Conservation (phyloP, 768 basidiomycete genomes). For the Termitomyces sp. region DNA sequence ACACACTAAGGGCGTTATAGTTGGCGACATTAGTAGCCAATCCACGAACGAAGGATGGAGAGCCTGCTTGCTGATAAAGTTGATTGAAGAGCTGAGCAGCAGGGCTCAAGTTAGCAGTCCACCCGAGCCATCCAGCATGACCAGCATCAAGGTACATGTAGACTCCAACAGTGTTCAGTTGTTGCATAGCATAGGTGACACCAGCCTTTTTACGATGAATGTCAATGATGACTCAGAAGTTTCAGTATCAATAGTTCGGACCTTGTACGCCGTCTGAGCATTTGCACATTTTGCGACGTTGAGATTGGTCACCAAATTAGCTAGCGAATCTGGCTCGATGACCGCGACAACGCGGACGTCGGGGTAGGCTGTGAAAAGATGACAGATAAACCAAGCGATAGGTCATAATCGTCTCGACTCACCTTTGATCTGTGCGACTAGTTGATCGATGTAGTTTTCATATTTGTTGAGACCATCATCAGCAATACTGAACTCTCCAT, state of each 20-base stretch:
- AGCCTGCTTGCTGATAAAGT: conserved; percentile 48
- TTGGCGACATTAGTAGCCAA: conserved; percentile 58
- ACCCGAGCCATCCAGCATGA: conserved; percentile 66
- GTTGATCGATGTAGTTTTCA: conserved; percentile 57
- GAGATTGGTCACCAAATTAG: conserved; percentile 68
- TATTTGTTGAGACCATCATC: conserved; percentile 55
- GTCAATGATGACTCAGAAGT: not conserved
- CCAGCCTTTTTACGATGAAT: conserved; percentile 28
- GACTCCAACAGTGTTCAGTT: conserved; percentile 52
- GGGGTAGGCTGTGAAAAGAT: conserved; percentile 40
- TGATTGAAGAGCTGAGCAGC: conserved; percentile 53
- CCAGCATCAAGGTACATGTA: conserved; percentile 64
- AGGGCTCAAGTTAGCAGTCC: conserved; percentile 60
- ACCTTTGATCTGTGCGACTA: conserved; percentile 57
- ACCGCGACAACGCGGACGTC: conserved; percentile 62
- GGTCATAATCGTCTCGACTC: conserved; percentile 10
- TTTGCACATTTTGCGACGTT: conserved; percentile 52
- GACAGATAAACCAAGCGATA: not conserved
- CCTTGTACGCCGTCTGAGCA: conserved; percentile 51
- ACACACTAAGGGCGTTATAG: conserved; percentile 39
- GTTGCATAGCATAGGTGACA: conserved; percentile 54
- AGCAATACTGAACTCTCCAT: conserved; percentile 62
- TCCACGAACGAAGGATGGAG: conserved; percentile 57
- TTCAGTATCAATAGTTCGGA: conserved; percentile 13
- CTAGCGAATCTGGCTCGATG: conserved; percentile 65